phyloP scores from a whole-genome alignment of 495 filamentous ascomycete genomes.

The Margaritispora aquatica region DNA sequence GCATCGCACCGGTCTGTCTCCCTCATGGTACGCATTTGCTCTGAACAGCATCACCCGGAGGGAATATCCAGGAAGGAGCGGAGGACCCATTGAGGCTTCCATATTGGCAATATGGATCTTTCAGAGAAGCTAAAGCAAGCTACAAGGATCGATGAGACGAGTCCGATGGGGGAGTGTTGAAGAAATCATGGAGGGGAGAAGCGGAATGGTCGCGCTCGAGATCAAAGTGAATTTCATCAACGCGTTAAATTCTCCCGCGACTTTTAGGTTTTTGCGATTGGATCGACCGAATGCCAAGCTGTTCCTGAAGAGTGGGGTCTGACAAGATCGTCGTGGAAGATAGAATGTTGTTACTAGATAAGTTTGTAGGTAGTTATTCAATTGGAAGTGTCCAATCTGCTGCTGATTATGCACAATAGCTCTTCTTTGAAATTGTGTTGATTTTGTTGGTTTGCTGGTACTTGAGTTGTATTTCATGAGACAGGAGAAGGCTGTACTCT shows the following conservation, averaged over 20 bases:
- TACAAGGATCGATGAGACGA: not conserved
- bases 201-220: not conserved
- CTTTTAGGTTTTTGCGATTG: slow-evolving; percentile 7
- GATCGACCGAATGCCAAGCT: not conserved
- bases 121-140: slow-evolving; percentile 1
- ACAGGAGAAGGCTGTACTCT: too few relatives aligned
- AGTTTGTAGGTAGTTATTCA: too few relatives aligned
- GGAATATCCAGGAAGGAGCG: slow-evolving; percentile 15
- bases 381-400: too few relatives aligned
- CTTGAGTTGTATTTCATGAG: too few relatives aligned
- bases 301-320: too few relatives aligned
- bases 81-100: slow-evolving; percentile 18
- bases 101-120: slow-evolving; percentile 3
- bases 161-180: not conserved
- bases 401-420: too few relatives aligned
- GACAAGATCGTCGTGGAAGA: too few relatives aligned
- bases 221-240: not conserved
- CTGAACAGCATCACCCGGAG: slow-evolving; percentile 23
- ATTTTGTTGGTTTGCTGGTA: too few relatives aligned
- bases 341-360: too few relatives aligned
- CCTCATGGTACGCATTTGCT: slow-evolving; percentile 8
- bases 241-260: not conserved
- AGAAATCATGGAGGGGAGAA: slow-evolving; percentile 2
- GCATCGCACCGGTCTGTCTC: slow-evolving; percentile 19
- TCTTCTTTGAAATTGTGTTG: too few relatives aligned